phyloP scores from a whole-genome alignment of 352 stramenopile species.

The Globisporangium sylvaticum region DNA sequence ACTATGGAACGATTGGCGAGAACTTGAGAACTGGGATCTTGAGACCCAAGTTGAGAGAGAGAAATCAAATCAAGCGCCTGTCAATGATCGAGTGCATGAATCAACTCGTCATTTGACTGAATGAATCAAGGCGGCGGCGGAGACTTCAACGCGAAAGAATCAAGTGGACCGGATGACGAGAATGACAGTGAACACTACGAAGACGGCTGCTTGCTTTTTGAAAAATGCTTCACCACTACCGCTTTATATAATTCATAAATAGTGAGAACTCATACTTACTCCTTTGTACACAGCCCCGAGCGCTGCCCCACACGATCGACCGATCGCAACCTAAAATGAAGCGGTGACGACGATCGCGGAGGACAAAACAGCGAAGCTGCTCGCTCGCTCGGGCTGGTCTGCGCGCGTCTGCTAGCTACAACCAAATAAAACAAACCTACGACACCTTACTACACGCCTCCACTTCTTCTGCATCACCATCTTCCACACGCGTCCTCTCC shows the following conservation, averaged over 20 bases:
- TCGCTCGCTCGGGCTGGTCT: neutral
- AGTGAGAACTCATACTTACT: neutral
- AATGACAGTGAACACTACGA: neutral
- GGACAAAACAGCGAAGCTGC: too few relatives aligned
- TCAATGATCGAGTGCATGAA: neutral
- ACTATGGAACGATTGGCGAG: neutral
- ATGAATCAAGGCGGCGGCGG: neutral
- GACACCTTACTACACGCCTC: constrained; percentile 5
- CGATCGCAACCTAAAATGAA: too few relatives aligned
- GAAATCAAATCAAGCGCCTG: neutral
- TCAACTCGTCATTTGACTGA: neutral
- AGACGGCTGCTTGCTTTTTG: neutral
- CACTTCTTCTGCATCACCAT: too few relatives aligned
- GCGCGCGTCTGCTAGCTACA: neutral
- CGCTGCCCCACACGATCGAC: too few relatives aligned
- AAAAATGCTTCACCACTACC: neutral
- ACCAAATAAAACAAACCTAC: constrained; percentile 6
- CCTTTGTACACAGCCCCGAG: too few relatives aligned
- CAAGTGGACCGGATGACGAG: neutral
- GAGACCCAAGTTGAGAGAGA: neutral
- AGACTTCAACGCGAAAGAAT: neutral
- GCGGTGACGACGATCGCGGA: too few relatives aligned
- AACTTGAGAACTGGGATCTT: neutral
- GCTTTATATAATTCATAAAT: neutral
- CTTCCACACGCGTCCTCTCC: neutral